A percentile compares a stretch with the other conserved stretches of the same genome.
phyloP scores from a whole-genome alignment of 2,329 filamentous ascomycete species.

The Ciborinia camelliae region DNA sequence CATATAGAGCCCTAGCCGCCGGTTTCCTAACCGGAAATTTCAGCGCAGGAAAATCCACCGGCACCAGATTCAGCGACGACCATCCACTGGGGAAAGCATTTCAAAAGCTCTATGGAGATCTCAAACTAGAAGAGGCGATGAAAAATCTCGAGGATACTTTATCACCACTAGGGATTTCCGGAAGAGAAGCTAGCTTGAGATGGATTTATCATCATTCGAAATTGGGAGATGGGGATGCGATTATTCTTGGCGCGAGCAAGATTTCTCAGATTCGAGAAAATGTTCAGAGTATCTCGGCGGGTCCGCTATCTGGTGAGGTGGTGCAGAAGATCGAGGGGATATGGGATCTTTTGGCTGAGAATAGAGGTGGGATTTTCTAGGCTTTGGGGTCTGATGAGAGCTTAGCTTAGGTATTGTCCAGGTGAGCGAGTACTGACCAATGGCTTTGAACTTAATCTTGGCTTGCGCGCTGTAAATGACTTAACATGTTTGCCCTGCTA shows the following conservation, averaged over 20 bases:
- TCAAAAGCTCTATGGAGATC: not conserved
- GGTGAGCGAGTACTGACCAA: too few species aligned
- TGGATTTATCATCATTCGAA: conserved; percentile 3
- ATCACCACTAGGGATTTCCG: not conserved
- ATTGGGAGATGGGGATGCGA: not conserved
- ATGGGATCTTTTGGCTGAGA: not conserved
- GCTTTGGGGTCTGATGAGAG: too few species aligned
- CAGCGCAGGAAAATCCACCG: not conserved
- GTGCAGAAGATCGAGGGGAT: not conserved
- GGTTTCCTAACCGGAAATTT: conserved; percentile 8
- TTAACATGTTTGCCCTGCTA: too few species aligned
- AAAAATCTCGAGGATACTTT: not conserved
- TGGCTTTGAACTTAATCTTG: too few species aligned
- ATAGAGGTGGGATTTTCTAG: not conserved
- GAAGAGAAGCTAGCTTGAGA: not conserved
- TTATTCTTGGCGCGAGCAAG: not conserved
- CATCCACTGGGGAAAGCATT: not conserved
- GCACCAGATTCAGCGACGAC: not conserved
- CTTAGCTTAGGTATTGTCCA: too few species aligned
- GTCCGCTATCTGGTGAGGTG: not conserved
- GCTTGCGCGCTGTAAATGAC: too few species aligned
- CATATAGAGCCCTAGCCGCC: not conserved
- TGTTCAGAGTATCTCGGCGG: not conserved
- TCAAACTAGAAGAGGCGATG: conserved; percentile 1
- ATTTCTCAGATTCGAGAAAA: not conserved